Conservation (phyloP, 2,329 filamentous ascomycete species). For the Paraphoma sp. region DNA sequence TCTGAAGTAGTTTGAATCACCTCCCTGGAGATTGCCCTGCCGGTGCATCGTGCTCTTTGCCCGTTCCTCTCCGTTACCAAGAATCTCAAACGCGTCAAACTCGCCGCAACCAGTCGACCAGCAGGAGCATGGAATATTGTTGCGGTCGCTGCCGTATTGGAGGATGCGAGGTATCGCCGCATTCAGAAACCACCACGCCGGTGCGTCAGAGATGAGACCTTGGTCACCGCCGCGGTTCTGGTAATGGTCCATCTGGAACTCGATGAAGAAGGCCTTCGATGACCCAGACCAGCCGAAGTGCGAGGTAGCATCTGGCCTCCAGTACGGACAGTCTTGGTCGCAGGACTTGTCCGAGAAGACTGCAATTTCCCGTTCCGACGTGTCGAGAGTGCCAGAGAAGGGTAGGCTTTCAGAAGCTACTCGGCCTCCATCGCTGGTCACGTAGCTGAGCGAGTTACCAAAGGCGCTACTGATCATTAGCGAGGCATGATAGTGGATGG, state of each 20-base stretch:
- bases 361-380: constrained; percentile 44
- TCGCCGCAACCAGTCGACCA: constrained; percentile 76
- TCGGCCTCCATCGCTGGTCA: constrained; percentile 54
- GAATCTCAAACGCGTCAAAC: constrained; percentile 76
- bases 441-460: constrained; percentile 65
- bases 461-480: constrained; percentile 48
- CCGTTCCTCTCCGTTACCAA: constrained; percentile 68
- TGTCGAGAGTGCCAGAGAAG: constrained; percentile 54
- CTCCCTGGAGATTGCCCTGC: constrained; percentile 65
- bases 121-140: constrained; percentile 67
- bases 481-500: neutral
- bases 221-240: constrained; percentile 39
- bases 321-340: constrained; percentile 55
- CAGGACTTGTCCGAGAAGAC: constrained; percentile 53
- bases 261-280: constrained; percentile 75
- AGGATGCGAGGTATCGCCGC: constrained; percentile 72
- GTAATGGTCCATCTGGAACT: constrained; percentile 69
- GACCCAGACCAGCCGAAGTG: constrained; percentile 71
- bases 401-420: constrained; percentile 57
- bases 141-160: constrained; percentile 66
- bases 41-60: constrained; percentile 72
- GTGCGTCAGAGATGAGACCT: constrained; percentile 67
- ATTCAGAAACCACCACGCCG: constrained; percentile 79
- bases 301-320: constrained; percentile 57
- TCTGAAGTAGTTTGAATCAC: constrained; percentile 74